Base-by-base conservation (phyloP, 2,329 filamentous ascomycete genomes). In the Paecilomyces variotii region DNA sequence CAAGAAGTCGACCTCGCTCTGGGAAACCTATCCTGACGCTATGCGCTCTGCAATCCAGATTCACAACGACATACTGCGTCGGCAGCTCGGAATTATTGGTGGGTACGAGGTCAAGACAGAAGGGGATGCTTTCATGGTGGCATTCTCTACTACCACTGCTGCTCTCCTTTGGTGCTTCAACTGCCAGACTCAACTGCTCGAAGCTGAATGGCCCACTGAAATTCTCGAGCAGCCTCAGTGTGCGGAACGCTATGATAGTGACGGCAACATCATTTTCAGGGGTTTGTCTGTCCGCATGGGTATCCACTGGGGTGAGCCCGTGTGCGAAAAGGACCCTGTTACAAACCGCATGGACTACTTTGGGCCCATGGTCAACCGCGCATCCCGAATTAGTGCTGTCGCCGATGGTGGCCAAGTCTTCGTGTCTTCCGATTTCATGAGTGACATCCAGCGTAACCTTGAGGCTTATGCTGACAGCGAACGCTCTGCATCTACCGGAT, bases 311-410 rank as follows among this genome's bases (percentile, higher is more conserved):
- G 94, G 94, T 64, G 87, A 89, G 60, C 94, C 93, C 4, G 91
- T 99, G 67, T 96, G 91, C 71, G 94, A 99, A 74, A 89, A 88
- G 54, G 94, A 99, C 74, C 94, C 94, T 0, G 92, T 99, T 55
- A 99, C 94, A 1, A 88, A 92, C 59, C 91, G 94, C 62, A 99
- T 99, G 94, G 94, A 99, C 69, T 99, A 99, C 77, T 99, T 97
- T 71, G 94, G 94, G 0, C 94, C 94, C 12, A 99, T 99, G 91
- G 94, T 99, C 68, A 99, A 99, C 76, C 92, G 95, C 70, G 91
- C 94, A 0, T 89, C 94, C 14, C 89, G 94, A 77, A 96, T 99
- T 64, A 94, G 91, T 5, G 88, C 90, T 25, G 92, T 96, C 51
- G 94, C 94, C 35, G 94, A 99, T 71, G 94, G 94, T 61, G 94